Conservation (phyloP, 495 filamentous ascomycete species). For the Lichenothelia convexa region DNA sequence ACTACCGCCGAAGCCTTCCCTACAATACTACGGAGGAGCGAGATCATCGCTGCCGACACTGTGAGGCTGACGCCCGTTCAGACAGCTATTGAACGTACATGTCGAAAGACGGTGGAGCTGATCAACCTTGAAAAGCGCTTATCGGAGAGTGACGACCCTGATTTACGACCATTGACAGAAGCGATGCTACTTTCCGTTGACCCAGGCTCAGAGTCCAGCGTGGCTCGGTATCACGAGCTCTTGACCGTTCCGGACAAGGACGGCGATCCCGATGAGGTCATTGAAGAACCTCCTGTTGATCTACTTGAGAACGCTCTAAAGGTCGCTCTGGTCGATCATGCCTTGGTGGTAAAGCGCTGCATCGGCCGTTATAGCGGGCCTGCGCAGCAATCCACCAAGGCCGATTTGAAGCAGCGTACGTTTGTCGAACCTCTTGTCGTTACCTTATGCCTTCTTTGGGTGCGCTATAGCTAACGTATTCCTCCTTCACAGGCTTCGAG, state of each 20-base stretch:
- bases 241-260: constrained; percentile 34
- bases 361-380: constrained; percentile 45
- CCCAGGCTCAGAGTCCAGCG: constrained; percentile 43
- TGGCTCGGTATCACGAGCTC: constrained; percentile 57
- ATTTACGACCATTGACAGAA: constrained; percentile 48
- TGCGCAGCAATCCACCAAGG: constrained; percentile 39
- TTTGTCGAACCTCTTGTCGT: constrained; percentile 1
- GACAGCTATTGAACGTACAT: constrained; percentile 78
- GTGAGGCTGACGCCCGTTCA: constrained; percentile 55
- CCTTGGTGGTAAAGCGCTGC: constrained; percentile 67
- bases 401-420: constrained; percentile 28
- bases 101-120: constrained; percentile 78
- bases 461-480: not conserved
- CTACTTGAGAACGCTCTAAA: constrained; percentile 68
- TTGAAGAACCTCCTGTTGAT: constrained; percentile 31
- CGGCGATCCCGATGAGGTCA: constrained; percentile 30
- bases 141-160: constrained; percentile 51
- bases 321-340: constrained; percentile 76
- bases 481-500: constrained; percentile 42
- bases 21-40: constrained; percentile 74
- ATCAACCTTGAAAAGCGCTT: constrained; percentile 52
- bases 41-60: constrained; percentile 54
- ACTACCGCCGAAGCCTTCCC: constrained; percentile 76
- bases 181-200: constrained; percentile 57
- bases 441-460: constrained; percentile 3